Evolutionary conservation across 192 early-diverging fungal species (phyloP).

Genomic region (Coemansia sp.): DNA sequence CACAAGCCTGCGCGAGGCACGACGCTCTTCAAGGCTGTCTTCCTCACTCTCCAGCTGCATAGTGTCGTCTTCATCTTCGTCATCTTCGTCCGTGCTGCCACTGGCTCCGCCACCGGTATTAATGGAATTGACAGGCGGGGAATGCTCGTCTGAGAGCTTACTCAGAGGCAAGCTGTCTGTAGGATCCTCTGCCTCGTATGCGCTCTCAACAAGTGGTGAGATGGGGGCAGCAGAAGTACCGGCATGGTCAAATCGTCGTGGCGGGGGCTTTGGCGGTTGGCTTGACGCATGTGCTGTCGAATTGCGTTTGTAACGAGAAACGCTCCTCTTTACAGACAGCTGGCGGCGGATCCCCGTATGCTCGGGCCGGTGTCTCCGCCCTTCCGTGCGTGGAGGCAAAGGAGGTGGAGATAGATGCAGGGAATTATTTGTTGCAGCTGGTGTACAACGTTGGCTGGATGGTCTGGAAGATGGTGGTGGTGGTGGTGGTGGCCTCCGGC

Average conservation of each 20-base stretch:
- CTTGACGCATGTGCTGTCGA: neutral
- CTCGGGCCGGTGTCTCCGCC: conserved; percentile 13
- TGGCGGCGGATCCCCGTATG: conserved; percentile 48
- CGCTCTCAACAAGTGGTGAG: conserved; percentile 2
- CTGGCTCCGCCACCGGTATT: neutral
- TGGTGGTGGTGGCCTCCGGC: conserved; percentile 30
- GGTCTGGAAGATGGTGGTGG: conserved; percentile 12
- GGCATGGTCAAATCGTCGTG: conserved; percentile 11
- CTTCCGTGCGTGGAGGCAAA: conserved; percentile 9
- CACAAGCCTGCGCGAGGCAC: conserved; percentile 40
- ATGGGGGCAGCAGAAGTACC: neutral
- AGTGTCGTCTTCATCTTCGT: conserved; percentile 1
- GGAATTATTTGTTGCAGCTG: neutral
- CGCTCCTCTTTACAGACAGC: conserved; percentile 49
- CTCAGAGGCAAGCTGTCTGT: neutral
- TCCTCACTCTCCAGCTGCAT: neutral
- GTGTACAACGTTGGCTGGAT: neutral
- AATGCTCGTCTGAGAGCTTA: neutral
- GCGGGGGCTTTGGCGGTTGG: conserved; percentile 10
- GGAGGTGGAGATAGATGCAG: conserved; percentile 2
- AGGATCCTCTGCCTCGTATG: neutral
- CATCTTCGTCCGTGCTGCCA: conserved; percentile 11
- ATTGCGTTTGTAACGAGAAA: conserved; percentile 41
- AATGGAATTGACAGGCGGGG: neutral
- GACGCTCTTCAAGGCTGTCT: conserved; percentile 27